Conservation (phyloP, 805 yeast species). For the Wickerhamomyces chambardii region DNA sequence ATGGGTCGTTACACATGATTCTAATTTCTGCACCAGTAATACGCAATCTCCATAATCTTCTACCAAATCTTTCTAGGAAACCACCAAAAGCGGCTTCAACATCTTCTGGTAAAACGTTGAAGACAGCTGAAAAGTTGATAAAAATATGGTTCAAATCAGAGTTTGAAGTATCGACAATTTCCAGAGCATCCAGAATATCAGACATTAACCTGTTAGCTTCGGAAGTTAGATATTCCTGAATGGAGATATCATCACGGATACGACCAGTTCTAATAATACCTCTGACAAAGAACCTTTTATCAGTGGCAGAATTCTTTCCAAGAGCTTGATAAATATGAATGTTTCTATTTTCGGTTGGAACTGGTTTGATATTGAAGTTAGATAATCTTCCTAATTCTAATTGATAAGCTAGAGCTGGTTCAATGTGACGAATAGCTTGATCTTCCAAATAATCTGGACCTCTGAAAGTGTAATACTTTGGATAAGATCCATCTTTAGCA, state of each 20-base stretch:
- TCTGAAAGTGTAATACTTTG: conserved; percentile 92
- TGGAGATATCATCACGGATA: conserved; percentile 85
- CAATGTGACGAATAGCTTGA: conserved; percentile 92
- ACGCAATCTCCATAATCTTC: conserved; percentile 93
- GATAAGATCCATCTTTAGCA: conserved; percentile 76
- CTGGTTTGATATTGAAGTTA: conserved; percentile 91
- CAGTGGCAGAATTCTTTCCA: conserved; percentile 89
- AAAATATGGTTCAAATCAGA: conserved; percentile 96
- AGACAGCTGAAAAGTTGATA: conserved; percentile 93
- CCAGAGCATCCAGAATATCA: conserved; percentile 91
- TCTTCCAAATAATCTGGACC: conserved; percentile 84
- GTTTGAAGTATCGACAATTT: conserved; percentile 88
- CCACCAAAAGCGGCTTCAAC: conserved; percentile 98
- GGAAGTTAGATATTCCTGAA: conserved; percentile 89
- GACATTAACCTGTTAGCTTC: conserved; percentile 96
- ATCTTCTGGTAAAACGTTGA: conserved; percentile 90
- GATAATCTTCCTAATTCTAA: conserved; percentile 90
- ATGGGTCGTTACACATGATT: conserved; percentile 87
- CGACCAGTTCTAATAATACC: conserved; percentile 96
- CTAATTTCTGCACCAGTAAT: conserved; percentile 97
- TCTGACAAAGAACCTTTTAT: conserved; percentile 93
- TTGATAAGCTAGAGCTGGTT: conserved; percentile 97
- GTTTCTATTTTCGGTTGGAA: conserved; percentile 93
- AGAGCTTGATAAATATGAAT: conserved; percentile 96
- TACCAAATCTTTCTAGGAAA: conserved; percentile 94